Evolutionary conservation across 2,329 filamentous ascomycete species (phyloP), one percentile per base, ranked within the genome.

Genomic region (Diaporthe humulicola): DNA sequence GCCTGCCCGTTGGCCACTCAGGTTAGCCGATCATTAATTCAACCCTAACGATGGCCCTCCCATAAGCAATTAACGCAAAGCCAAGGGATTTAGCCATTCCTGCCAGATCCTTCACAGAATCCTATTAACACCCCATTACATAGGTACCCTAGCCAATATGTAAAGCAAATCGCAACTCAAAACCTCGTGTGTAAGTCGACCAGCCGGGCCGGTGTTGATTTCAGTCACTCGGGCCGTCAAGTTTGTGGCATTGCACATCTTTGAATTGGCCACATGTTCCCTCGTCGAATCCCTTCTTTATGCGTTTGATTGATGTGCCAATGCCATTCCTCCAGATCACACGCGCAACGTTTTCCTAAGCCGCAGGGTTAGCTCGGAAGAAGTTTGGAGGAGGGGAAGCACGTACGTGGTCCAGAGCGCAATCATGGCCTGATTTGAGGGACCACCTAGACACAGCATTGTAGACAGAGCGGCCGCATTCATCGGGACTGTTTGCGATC

Each of bases 401-500:
- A 56, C 52, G 33, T 28, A 66, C 60, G 22, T 48, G 25, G 40
- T 48, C 60, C 28, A 45, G 2, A 2, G 4, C 5, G 67, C 67
- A 71, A 8, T 10, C 25, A 14, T 8, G 38, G 9, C 38, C 10
- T 4, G 67, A 71, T 33, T 71, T 71, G 14, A 17, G 52, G 22
- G 52, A 17, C 25, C 2, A 2, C 3, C n/a, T n/a, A n/a, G n/a
- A n/a, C n/a, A n/a, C n/a, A n/a, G n/a, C 36, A 4, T 71, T 2
- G 19, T 58, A 71, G 5, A 57, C 52, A 15, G 33, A 58, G 8
- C 33, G 25, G 2, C 67, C 67, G 15, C 67, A 71, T 1, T 6
- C 0, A 0, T 25, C 9, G 3, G 10, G 25, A 9, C 45, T 7
- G 0, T 10, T 1, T 0, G 8, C 19, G 6, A 57, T 71, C 19